Percentiles rank a stretch among this genome's conserved stretches.
phyloP scores from a whole-genome alignment of 1,284 basidiomycete species.

The Inonotus hispidus region DNA sequence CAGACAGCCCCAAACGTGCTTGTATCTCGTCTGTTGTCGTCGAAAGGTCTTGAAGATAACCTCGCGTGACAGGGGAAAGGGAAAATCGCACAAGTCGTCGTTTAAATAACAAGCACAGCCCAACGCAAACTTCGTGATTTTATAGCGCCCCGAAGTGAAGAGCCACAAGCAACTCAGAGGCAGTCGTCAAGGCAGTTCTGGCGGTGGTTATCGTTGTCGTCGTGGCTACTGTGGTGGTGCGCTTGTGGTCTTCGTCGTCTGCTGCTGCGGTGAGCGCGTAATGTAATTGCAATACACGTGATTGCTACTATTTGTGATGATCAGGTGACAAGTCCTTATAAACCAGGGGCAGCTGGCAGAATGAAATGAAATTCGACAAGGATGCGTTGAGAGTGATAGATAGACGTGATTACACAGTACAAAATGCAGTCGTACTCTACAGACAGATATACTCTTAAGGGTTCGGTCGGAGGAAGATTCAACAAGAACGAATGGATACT shows the following conservation, averaged over 20 bases:
- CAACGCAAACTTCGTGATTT: neutral
- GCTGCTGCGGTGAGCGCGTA: neutral
- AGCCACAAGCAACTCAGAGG: neutral
- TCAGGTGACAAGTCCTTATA: too few species aligned
- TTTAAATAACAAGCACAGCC: neutral
- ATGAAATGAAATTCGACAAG: neutral
- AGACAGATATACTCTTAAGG: neutral
- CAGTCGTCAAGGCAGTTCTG: neutral
- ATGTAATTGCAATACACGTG: neutral
- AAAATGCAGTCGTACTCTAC: slow-evolving; percentile 4
- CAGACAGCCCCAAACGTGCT: too few species aligned
- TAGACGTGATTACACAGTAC: slow-evolving; percentile 11
- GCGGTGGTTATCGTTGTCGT: neutral
- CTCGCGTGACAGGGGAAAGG: neutral
- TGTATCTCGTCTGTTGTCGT: too few species aligned
- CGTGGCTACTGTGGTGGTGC: neutral
- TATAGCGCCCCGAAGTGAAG: neutral
- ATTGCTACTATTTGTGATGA: neutral
- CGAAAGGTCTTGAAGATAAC: neutral
- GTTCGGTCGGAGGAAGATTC: neutral
- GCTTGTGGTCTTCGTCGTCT: neutral
- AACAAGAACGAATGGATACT: neutral
- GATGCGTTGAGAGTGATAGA: slow-evolving; percentile 14
- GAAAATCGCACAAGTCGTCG: neutral
- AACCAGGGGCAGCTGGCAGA: too few species aligned